Base-by-base conservation (phyloP, 2,329 filamentous ascomycete species). In the Penicillium sp. region DNA sequence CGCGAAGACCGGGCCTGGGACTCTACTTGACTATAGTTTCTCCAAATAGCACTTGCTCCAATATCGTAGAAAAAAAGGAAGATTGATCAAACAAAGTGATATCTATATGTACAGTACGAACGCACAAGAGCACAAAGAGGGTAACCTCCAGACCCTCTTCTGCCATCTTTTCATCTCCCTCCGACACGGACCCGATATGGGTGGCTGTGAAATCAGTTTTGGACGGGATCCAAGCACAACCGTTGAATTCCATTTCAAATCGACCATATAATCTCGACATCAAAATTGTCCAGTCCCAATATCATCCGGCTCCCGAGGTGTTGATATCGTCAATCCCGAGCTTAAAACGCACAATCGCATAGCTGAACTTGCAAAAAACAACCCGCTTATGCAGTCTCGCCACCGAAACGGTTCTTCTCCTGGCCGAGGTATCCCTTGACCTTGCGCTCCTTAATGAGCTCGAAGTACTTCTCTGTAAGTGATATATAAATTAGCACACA, bases 361-460 rank as follows among this genome's bases (percentile, higher is more conserved):
- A 53, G 46, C 26, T 18, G 14, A 51, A 52, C 41, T 51, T 9
- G 38, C n/a, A 23, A 47, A 13, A 43, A 53, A 32, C 7, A 38
- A 40, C 11, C 11, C 23, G 30, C 40, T 57, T 63, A 71, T 54
- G 62, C 58, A n/a, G 64, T 67, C 62, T 61, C 59, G 35, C 59
- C 58, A 29, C 61, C 60, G 44, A 82, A 71, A 68, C 83, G 84
- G 69, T 87, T 85, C 73, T 85, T 83, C 74, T 87, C 83, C 69
- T 84, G 76, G 62, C 83, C 84, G 59, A 86, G 69, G 68, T 85
- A 85, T 60, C 84, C 84, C 75, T 80, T 83, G 62, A 86, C 75
- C 75, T 85, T 85, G 62, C 81, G 74, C 51, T 85, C 82, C 69
- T 81, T 81, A 62, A 87, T 70, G 39, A 87, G 76, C 72, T 86